These are phyloP conservation scores for Lentinus tigrinus DNA, from an alignment of 768 basidiomycete species.

Conservation along the genomic window DNA sequence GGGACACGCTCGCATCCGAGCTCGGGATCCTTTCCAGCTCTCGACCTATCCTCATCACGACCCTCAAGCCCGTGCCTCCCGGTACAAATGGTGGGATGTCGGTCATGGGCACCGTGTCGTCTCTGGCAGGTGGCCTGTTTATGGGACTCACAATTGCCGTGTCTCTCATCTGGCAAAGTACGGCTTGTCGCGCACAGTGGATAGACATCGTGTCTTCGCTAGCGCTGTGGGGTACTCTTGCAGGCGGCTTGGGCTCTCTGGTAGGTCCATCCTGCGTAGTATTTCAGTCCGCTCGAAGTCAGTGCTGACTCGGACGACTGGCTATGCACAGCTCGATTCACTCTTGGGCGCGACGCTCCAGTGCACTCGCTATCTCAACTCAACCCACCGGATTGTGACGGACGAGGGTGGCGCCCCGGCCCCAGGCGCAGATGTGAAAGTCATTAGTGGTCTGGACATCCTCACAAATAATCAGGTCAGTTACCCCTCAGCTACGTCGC, in stretches of 20 bases:
- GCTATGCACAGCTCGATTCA: slow-evolving; percentile 69
- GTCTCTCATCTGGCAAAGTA: slow-evolving; percentile 62
- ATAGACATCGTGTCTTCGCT: slow-evolving; percentile 40
- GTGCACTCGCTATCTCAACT: slow-evolving; percentile 66
- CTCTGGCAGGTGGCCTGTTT: slow-evolving; percentile 66
- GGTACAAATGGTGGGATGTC: slow-evolving; percentile 93
- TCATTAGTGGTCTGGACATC: slow-evolving; percentile 62
- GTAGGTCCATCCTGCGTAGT: slow-evolving; percentile 32
- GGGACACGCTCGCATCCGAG: slow-evolving; percentile 92
- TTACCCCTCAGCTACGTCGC: not conserved
- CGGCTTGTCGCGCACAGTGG: slow-evolving; percentile 45
- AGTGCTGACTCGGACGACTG: not conserved
- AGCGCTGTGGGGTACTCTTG: slow-evolving; percentile 57
- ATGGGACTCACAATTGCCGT: slow-evolving; percentile 65
- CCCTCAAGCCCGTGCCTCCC: slow-evolving; percentile 68
- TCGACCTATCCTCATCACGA: slow-evolving; percentile 77
- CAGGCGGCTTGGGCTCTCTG: slow-evolving; percentile 79
- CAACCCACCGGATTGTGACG: slow-evolving; percentile 61
- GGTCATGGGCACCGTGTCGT: slow-evolving; percentile 69
- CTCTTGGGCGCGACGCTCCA: slow-evolving; percentile 87
- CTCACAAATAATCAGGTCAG: slow-evolving; percentile 82
- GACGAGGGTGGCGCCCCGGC: slow-evolving; percentile 39
- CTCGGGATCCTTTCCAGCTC: slow-evolving; percentile 79
- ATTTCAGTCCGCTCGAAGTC: not conserved
- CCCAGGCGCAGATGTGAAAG: slow-evolving; percentile 46